Base-by-base conservation (phyloP, 495 filamentous ascomycete genomes). In the Penicillium arizonense region DNA sequence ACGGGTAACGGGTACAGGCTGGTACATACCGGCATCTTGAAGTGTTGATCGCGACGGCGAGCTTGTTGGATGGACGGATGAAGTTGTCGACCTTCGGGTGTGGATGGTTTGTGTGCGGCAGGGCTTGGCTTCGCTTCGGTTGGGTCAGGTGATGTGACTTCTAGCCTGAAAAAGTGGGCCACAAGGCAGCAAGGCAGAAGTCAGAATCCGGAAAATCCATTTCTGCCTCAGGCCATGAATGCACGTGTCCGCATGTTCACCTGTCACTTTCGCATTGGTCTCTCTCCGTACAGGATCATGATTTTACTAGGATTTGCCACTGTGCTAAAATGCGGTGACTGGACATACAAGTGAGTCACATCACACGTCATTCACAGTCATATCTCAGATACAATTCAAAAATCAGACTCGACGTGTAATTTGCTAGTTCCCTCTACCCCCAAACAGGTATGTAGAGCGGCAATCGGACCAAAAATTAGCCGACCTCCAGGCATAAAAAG, bases 21-120 rank as follows among this genome's bases (percentile, higher is more conserved):
- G 13, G 6, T 34, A 64, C 87, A 69, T 83, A 90, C 87, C 86
- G 87, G 87, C 87, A 90, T 90, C 81, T 87, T 89, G 85, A 85
- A 81, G 76, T 74, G 72, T 83, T 75, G 63, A 60, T 72, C 72
- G 70, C 70, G 72, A 75, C 63, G 70, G 64, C 71, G 70, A 75
- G 72, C 67, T 71, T 60, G 61, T 65, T 66, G 55, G 62, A 67
- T 69, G 68, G 69, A 62, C 60, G 67, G 72, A 65, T 64, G 63
- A 69, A 68, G 67, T 68, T 70, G 69, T 72, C 69, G 67, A 70
- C 68, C 62, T 63, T 64, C 65, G 64, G 60, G 46, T 55, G 59
- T 53, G 64, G 59, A 59, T 65, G 65, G 53, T 70, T 72, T 74
- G 66, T 71, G 70, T 74, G 73, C 70, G 74, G 59, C 66, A 72